Evolutionary conservation across 768 basidiomycete species (phyloP).

Genomic region (Cubamyces sp.): DNA sequence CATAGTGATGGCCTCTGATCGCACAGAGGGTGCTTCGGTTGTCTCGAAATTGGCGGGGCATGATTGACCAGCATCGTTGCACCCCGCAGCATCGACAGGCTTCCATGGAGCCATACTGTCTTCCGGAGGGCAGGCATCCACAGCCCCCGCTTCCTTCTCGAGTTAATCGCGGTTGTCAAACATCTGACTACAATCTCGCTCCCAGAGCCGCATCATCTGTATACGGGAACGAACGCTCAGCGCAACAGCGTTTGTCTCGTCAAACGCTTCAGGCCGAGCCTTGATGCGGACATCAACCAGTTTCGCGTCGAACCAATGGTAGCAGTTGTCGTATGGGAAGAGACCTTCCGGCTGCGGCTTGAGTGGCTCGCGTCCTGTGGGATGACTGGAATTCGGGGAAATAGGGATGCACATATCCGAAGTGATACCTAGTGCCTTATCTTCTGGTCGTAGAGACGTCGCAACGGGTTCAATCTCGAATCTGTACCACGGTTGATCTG

Average conservation of each 20-base stretch:
- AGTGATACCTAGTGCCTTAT: too few relatives aligned
- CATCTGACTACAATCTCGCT: neutral
- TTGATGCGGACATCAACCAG: neutral
- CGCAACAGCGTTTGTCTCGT: neutral
- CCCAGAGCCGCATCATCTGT: neutral
- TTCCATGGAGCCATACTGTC: too few relatives aligned
- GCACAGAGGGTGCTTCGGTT: neutral
- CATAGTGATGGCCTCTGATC: too few relatives aligned
- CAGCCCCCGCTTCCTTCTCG: too few relatives aligned
- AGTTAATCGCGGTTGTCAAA: too few relatives aligned
- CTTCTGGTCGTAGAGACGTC: too few relatives aligned
- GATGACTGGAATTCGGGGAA: slow-evolving; percentile 1
- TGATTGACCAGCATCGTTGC: too few relatives aligned
- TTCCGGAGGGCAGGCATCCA: too few relatives aligned
- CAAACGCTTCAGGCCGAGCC: neutral
- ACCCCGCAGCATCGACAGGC: too few relatives aligned
- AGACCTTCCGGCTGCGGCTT: neutral
- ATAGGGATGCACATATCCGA: slow-evolving; percentile 8
- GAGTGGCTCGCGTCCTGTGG: neutral
- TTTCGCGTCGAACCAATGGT: neutral
- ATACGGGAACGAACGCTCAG: neutral
- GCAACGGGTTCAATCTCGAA: too few relatives aligned
- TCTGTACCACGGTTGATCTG: too few relatives aligned
- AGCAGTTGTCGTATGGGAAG: neutral
- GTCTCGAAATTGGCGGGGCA: neutral